Conservation (phyloP, 768 basidiomycete species). For the Melanogaster broomeanus region DNA sequence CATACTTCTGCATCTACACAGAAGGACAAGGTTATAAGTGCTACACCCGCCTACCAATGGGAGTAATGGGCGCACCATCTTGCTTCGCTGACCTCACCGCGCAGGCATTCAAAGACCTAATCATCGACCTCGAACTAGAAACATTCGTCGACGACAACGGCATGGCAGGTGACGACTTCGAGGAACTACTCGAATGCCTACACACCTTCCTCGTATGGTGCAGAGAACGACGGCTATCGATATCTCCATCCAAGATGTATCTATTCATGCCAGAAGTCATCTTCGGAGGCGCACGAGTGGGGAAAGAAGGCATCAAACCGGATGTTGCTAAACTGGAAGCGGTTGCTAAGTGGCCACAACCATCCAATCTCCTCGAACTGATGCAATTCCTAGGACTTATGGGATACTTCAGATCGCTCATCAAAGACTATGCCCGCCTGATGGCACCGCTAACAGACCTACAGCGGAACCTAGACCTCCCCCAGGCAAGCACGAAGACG, state of each 20-base stretch:
- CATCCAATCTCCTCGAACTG: slow-evolving; percentile 30
- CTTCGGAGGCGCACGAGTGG: slow-evolving; percentile 37
- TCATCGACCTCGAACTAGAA: slow-evolving; percentile 26
- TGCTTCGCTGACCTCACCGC: slow-evolving; percentile 35
- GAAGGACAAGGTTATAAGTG: slow-evolving; percentile 37
- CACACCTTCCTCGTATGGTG: slow-evolving; percentile 20
- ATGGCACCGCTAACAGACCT: slow-evolving; percentile 36
- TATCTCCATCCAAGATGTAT: too few relatives aligned
- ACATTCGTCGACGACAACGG: slow-evolving; percentile 43
- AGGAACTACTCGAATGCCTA: slow-evolving; percentile 26
- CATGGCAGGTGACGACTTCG: slow-evolving; percentile 33
- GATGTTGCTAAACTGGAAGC: slow-evolving; percentile 40
- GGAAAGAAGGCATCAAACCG: slow-evolving; percentile 34
- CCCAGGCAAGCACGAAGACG: not conserved
- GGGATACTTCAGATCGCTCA: slow-evolving; percentile 36
- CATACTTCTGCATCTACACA: slow-evolving; percentile 36
- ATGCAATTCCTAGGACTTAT: slow-evolving; percentile 37
- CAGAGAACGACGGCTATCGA: too few relatives aligned
- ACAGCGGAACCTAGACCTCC: not conserved
- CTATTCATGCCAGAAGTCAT: too few relatives aligned
- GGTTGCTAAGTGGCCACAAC: slow-evolving; percentile 36
- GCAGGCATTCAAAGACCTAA: slow-evolving; percentile 21
- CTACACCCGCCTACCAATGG: slow-evolving; percentile 42
- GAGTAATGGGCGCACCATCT: slow-evolving; percentile 41
- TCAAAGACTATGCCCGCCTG: slow-evolving; percentile 34